phyloP scores from a whole-genome alignment of 192 early-diverging fungal species.

The Dispira simplex region DNA sequence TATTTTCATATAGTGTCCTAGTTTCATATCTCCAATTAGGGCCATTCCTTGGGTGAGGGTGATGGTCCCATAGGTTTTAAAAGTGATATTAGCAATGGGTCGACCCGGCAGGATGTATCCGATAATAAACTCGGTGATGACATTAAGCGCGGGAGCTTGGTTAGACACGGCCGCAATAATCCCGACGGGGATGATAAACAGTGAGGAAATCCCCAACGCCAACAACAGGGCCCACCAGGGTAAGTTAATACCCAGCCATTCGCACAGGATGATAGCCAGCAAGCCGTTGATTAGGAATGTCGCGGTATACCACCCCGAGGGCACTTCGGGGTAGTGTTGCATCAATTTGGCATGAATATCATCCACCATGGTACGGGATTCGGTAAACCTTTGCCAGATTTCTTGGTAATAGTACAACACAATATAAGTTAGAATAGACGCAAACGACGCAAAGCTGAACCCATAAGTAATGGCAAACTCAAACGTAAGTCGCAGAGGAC shows the following conservation, averaged over 20 bases:
- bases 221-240: constrained; percentile 66
- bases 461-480: constrained; percentile 59
- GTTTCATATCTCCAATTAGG: constrained; percentile 47
- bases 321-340: constrained; percentile 56
- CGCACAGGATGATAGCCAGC: constrained; percentile 23
- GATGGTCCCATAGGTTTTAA: constrained; percentile 76
- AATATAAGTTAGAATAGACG: constrained; percentile 47
- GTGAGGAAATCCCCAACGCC: constrained; percentile 33
- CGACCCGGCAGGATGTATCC: constrained; percentile 69
- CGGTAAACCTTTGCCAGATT: constrained; percentile 38
- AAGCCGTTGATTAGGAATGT: constrained; percentile 35
- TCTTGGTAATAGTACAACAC: constrained; percentile 51
- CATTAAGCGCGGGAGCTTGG: constrained; percentile 60
- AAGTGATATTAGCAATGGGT: constrained; percentile 66
- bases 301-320: constrained; percentile 60
- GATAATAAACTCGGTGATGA: constrained; percentile 72
- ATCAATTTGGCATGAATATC: constrained; percentile 67
- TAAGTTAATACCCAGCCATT: constrained; percentile 26
- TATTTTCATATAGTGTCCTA: constrained; percentile 72
- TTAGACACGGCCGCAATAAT: constrained; percentile 69
- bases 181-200: constrained; percentile 68
- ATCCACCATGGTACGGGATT: constrained; percentile 36
- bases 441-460: constrained; percentile 48
- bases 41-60: constrained; percentile 58
- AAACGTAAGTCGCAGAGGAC: constrained; percentile 47